Conservation (phyloP, 2,329 filamentous ascomycete genomes). For the Dactylellina drechsleri region DNA sequence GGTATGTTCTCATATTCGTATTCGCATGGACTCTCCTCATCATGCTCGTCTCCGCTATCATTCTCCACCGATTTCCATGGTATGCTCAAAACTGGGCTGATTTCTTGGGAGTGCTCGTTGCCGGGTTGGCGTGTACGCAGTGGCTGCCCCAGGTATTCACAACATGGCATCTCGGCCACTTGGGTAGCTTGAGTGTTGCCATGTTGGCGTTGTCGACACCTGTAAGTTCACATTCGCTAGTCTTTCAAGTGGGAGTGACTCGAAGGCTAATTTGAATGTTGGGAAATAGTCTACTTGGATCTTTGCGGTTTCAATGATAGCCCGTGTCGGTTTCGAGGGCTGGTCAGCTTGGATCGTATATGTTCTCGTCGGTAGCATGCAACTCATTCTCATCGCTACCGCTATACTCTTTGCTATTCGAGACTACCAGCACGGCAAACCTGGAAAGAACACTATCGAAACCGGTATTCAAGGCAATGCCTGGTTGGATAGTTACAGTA, state of each 20-base stretch:
- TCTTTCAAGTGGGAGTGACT: too few relatives aligned
- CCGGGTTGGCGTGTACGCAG: slow-evolving; percentile 56
- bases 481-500: slow-evolving; percentile 38
- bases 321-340: slow-evolving; percentile 54
- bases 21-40: slow-evolving; percentile 53
- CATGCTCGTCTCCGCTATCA: slow-evolving; percentile 53
- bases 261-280: too few relatives aligned
- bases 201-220: slow-evolving; percentile 45
- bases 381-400: slow-evolving; percentile 55
- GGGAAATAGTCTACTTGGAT: slow-evolving; percentile 59
- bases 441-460: slow-evolving; percentile 45
- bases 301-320: slow-evolving; percentile 55
- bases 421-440: slow-evolving; percentile 49
- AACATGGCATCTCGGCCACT: slow-evolving; percentile 49
- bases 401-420: slow-evolving; percentile 53
- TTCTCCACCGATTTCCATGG: slow-evolving; percentile 49
- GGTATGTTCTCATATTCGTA: slow-evolving; percentile 56
- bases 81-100: slow-evolving; percentile 56
- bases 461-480: slow-evolving; percentile 44
- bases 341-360: slow-evolving; percentile 57
- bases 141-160: slow-evolving; percentile 56
- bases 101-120: slow-evolving; percentile 54
- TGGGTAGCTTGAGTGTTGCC: slow-evolving; percentile 55
- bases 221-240: slow-evolving; percentile 1
- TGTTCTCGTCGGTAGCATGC: slow-evolving; percentile 56